A percentile compares a stretch with the other conserved stretches of the same genome.
phyloP scores from a whole-genome alignment of 352 stramenopile species.

The Globisporangium solare region DNA sequence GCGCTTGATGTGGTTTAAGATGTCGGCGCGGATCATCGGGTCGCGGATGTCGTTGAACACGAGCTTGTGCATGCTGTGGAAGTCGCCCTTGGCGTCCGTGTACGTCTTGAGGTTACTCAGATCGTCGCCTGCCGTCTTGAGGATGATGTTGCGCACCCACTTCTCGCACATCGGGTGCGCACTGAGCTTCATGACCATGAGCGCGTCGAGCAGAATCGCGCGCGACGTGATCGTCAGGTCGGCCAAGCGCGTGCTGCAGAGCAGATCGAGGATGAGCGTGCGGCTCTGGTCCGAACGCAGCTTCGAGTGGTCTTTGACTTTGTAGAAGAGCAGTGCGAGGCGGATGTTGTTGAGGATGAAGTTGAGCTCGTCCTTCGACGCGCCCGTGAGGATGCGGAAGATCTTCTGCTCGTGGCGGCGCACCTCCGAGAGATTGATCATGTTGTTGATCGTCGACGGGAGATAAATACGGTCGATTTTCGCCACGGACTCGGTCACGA shows the following conservation, averaged over 20 bases:
- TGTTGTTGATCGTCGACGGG: conserved; percentile 87
- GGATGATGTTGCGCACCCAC: conserved; percentile 96
- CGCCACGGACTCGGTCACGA: conserved; percentile 68
- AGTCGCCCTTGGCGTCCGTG: conserved; percentile 95
- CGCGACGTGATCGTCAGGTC: conserved; percentile 91
- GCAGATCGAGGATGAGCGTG: conserved; percentile 92
- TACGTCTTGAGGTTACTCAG: conserved; percentile 96
- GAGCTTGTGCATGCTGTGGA: conserved; percentile 97
- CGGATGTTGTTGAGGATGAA: conserved; percentile 94
- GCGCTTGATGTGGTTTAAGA: conserved; percentile 94
- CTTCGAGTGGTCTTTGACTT: conserved; percentile 93
- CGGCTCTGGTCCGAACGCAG: conserved; percentile 76
- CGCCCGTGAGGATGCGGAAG: conserved; percentile 93
- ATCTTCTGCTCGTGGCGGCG: conserved; percentile 92
- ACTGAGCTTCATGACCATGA: conserved; percentile 97
- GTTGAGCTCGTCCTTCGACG: conserved; percentile 95
- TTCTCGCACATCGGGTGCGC: conserved; percentile 92
- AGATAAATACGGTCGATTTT: conserved; percentile 82
- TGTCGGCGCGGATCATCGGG: conserved; percentile 84
- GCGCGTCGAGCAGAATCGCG: conserved; percentile 91
- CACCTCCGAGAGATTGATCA: conserved; percentile 78
- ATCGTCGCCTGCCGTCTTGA: conserved; percentile 94
- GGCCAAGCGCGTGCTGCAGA: conserved; percentile 90
- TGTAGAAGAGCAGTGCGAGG: conserved; percentile 96
- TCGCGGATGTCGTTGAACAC: conserved; percentile 96